These are phyloP conservation scores for Trichopus zeylanicus DNA, from an alignment of 116 monocot genomes.

Conservation along the genomic window DNA sequence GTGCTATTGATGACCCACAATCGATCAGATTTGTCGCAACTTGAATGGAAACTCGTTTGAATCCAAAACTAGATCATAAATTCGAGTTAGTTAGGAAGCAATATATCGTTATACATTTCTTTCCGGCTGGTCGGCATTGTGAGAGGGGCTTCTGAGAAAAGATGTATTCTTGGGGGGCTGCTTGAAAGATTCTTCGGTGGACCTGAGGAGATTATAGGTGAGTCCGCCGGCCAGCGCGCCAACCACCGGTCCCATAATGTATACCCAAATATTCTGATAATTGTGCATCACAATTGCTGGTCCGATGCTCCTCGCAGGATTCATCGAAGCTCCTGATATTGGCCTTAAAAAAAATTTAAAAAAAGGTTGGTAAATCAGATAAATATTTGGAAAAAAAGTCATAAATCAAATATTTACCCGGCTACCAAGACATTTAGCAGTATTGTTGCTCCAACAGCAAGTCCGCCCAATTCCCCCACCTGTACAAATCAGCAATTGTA, in stretches of 20 bases:
- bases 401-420: conserved; percentile 13
- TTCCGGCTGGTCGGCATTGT: no score
- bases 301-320: conserved; percentile 52
- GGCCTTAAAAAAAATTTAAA: conserved; percentile 22
- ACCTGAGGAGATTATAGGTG: conserved; percentile 45
- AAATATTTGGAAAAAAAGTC: background rate
- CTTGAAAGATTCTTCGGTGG: conserved; percentile 26
- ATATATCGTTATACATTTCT: no score
- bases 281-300: conserved; percentile 52
- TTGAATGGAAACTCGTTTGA: no score
- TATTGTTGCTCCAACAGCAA: conserved; percentile 37
- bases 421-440: conserved; percentile 29
- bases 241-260: conserved; percentile 40
- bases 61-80: no score
- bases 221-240: conserved; percentile 40
- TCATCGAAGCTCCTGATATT: conserved; percentile 67
- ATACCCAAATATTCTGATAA: conserved; percentile 47
- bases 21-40: no score
- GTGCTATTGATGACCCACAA: no score
- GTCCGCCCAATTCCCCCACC: conserved; percentile 32
- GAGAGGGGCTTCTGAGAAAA: conserved; percentile 32
- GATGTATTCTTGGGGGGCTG: conserved; percentile 41
- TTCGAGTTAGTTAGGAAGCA: no score
- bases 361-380: background rate
- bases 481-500: conserved; percentile 1